Percentiles rank a stretch among this genome's conserved stretches.
phyloP scores from a whole-genome alignment of 2,329 filamentous ascomycete genomes.

The Ophiostoma fasciatum region DNA sequence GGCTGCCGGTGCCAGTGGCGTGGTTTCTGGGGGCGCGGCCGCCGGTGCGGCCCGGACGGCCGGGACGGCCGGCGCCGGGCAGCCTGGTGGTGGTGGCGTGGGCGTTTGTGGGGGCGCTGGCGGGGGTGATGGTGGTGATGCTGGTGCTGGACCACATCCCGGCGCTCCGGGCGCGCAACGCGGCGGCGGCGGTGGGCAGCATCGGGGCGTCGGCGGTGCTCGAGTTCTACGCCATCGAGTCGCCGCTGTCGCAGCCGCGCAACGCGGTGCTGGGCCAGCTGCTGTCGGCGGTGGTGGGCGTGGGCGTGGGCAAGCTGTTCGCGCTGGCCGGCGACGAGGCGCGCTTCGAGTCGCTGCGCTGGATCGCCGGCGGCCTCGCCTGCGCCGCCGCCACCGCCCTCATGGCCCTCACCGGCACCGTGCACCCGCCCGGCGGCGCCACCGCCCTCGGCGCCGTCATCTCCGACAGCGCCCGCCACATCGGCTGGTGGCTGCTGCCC shows the following conservation, averaged over 20 bases:
- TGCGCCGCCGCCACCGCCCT: constrained; percentile 47
- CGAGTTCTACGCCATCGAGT: constrained; percentile 56
- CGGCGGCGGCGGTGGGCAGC: constrained; percentile 51
- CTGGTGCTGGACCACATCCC: constrained; percentile 39
- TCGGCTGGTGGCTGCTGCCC: constrained; percentile 58
- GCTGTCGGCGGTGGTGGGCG: constrained; percentile 44
- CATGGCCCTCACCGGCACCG: constrained; percentile 57
- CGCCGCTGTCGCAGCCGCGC: constrained; percentile 58
- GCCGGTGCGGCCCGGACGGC: too few species aligned
- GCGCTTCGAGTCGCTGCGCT: constrained; percentile 36
- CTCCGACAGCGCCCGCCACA: constrained; percentile 31
- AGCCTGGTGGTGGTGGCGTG: constrained; percentile 45
- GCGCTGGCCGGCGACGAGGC: constrained; percentile 22
- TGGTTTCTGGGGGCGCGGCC: neutral
- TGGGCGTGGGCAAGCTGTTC: constrained; percentile 52
- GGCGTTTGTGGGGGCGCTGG: constrained; percentile 51
- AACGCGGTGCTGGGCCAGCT: constrained; percentile 55
- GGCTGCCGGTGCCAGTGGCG: neutral
- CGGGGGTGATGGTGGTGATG: constrained; percentile 43
- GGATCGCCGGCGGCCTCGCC: constrained; percentile 49
- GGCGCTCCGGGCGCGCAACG: constrained; percentile 34
- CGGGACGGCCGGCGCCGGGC: too few species aligned
- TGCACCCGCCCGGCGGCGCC: constrained; percentile 61
- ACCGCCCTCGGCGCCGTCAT: constrained; percentile 56
- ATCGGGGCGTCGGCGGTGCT: constrained; percentile 66